These are phyloP conservation scores for Cordyceps pruinosa DNA, from an alignment of 2,329 filamentous ascomycete species.

Conservation along the genomic window DNA sequence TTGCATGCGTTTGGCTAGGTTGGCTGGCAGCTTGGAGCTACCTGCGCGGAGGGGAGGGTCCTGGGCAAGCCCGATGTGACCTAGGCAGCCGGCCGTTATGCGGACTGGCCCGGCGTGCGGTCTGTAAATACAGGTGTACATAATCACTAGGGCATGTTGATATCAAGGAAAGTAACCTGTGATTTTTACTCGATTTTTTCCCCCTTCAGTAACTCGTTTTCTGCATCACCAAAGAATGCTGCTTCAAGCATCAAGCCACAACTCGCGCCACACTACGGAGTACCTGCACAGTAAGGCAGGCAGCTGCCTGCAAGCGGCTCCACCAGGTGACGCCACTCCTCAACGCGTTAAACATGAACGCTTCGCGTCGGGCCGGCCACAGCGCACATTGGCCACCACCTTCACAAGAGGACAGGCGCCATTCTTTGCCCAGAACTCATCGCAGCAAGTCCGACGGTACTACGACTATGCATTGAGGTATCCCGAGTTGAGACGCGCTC, in stretches of 20 bases:
- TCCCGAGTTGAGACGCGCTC: background rate
- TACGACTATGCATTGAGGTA: background rate
- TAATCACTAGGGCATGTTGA: too few relatives aligned
- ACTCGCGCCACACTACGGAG: too few relatives aligned
- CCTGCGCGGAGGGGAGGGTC: too few relatives aligned
- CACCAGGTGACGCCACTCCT: conserved; percentile 12
- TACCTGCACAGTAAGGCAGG: background rate
- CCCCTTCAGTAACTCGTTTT: too few relatives aligned
- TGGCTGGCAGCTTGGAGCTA: background rate
- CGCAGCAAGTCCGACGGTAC: background rate
- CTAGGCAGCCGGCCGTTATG: too few relatives aligned
- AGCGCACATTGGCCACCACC: background rate
- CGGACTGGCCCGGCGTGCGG: too few relatives aligned
- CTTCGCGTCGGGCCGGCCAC: background rate
- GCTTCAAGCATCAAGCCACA: too few relatives aligned
- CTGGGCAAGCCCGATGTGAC: too few relatives aligned
- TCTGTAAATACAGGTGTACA: too few relatives aligned
- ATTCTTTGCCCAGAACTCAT: background rate
- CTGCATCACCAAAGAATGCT: too few relatives aligned
- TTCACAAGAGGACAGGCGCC: background rate
- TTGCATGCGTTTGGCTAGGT: background rate
- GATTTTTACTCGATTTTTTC: too few relatives aligned
- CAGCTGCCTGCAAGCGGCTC: conserved; percentile 2
- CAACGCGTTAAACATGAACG: conserved; percentile 4
- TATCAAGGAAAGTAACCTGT: too few relatives aligned